These are phyloP conservation scores for Lecanicillium sp. DNA, from an alignment of 2,329 filamentous ascomycete species.

Conservation along the genomic window DNA sequence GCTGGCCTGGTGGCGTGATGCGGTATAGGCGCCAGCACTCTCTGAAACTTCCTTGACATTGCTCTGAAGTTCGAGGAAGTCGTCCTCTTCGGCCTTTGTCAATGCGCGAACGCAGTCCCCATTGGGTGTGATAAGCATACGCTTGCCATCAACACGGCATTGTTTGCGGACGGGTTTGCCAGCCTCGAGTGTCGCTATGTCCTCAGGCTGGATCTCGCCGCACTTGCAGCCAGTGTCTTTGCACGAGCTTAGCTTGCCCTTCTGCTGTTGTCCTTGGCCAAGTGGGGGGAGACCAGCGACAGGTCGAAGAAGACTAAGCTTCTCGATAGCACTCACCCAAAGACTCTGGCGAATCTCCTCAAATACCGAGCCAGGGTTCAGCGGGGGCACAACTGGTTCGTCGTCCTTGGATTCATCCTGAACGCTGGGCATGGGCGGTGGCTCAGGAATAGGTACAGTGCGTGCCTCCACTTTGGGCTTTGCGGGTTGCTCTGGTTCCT, in stretches of 20 bases:
- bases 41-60: constrained; percentile 44
- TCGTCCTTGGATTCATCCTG: constrained; percentile 10
- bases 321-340: constrained; percentile 29
- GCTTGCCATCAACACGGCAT: constrained; percentile 51
- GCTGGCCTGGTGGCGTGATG: constrained; percentile 47
- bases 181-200: constrained; percentile 48
- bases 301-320: constrained; percentile 32
- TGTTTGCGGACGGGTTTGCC: constrained; percentile 57
- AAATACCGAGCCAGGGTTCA: constrained; percentile 30
- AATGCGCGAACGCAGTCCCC: constrained; percentile 72
- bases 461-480: too few relatives aligned
- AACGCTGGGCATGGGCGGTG: background rate
- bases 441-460: background rate
- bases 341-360: constrained; percentile 28
- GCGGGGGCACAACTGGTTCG: constrained; percentile 20
- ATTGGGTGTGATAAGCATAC: constrained; percentile 68
- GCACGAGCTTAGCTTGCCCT: too few relatives aligned
- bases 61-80: constrained; percentile 63
- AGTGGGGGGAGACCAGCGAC: too few relatives aligned
- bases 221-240: constrained; percentile 34
- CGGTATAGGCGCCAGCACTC: constrained; percentile 50
- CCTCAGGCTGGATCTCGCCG: constrained; percentile 39
- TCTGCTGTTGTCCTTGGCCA: too few relatives aligned
- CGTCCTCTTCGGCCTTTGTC: constrained; percentile 60
- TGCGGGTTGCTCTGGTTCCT: constrained; percentile 2